Evolutionary conservation across 208 protist species (phyloP), one percentile per base, ranked within the genome.

Genomic region (Vickermania spadyakhi): DNA sequence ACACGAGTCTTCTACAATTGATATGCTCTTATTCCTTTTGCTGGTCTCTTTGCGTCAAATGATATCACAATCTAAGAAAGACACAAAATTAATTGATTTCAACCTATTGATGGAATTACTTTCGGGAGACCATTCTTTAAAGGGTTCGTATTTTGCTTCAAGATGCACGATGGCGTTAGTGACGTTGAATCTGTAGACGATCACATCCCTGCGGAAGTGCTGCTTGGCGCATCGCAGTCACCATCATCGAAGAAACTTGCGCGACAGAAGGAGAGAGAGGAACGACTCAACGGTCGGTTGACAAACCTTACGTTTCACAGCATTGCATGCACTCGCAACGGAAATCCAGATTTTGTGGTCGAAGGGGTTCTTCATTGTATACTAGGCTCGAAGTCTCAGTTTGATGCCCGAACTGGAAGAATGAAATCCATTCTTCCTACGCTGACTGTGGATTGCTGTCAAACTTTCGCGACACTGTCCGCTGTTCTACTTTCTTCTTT

Each of bases 381-480:
- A 36, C 61, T 71, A n/a, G 88, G 84, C 25, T 82, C 78, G 2
- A 71, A 77, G 52, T 94, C 88, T 2, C 88, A 94, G 72, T 94
- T 94, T 65, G 70, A 89, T 65, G 76, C 82, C 0, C 75, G 75
- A 3, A 52, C 63, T 0, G 81, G 79, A 1, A 66, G 62, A 31
- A 67, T 79, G 63, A 78, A 71, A 28, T 62, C 49, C 25, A 41
- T 89, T 23, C 62, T 94, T 13, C 88, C 88, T 30, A 82, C 84
- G 1, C 64, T 86, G 31, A 92, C 88, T 0, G 51, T 64, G 63
- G 88, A 94, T 58, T 92, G 88, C 68, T 94, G 88, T 50, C 88
- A 94, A 58, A 92, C 88, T 1, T 94, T 94, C 62, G 78, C 88
- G 3, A 89, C 84, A 1, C 49, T 92, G 36, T 78, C 80, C 0